These are phyloP conservation scores for Cystofilobasidium bisporidii DNA, from an alignment of 768 basidiomycete species.

Conservation along the genomic window DNA sequence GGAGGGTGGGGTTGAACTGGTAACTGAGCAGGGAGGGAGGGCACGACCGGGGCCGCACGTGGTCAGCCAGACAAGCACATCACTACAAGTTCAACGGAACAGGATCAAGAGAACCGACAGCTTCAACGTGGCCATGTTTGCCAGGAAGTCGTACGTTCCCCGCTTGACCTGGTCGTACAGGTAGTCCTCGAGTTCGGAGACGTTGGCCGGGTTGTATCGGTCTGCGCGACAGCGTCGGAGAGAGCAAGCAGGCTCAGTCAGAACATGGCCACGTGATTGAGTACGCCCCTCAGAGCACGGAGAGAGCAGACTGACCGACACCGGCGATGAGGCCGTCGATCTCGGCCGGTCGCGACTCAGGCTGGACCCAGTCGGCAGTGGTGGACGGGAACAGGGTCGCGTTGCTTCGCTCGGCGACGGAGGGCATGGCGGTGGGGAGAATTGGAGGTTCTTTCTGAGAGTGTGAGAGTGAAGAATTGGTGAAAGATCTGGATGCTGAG, in stretches of 20 bases:
- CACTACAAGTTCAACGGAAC: neutral
- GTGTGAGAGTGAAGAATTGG: neutral
- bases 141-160: constrained; percentile 85
- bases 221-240: constrained; percentile 46
- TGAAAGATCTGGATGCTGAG: neutral
- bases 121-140: constrained; percentile 89
- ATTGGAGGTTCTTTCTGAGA: too few species aligned
- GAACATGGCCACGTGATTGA: too few species aligned
- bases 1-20: constrained; percentile 88
- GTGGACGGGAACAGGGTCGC: constrained; percentile 31
- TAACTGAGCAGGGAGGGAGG: constrained; percentile 51
- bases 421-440: constrained; percentile 23
- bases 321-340: constrained; percentile 87
- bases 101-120: constrained; percentile 47
- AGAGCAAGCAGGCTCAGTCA: constrained; percentile 6
- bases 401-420: constrained; percentile 31
- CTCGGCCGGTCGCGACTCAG: constrained; percentile 67
- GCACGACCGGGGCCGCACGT: neutral
- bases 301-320: constrained; percentile 54
- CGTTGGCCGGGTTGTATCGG: constrained; percentile 93
- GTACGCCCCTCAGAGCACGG: too few species aligned
- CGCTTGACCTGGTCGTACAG: constrained; percentile 85
- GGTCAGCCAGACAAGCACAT: neutral
- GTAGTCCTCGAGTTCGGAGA: constrained; percentile 89
- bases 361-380: constrained; percentile 41